Conservation (phyloP, 1,284 basidiomycete genomes). For the Cystobasidium sp. region DNA sequence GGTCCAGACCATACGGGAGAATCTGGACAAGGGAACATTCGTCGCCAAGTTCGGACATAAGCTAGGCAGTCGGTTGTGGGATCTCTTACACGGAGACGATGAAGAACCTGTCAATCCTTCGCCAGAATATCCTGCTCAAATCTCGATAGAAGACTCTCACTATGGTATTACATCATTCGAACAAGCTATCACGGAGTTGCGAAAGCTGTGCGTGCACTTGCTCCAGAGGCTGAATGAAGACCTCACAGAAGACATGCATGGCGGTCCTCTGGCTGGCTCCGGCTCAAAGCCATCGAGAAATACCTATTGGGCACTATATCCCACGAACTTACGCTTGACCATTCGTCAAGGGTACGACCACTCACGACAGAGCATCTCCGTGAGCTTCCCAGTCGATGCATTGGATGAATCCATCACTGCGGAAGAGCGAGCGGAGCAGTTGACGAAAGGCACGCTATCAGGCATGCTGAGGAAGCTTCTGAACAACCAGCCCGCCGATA, state of each 20-base stretch:
- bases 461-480: slow-evolving; percentile 24
- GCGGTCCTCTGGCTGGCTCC: background rate
- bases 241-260: slow-evolving; percentile 25
- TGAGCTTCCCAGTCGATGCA: slow-evolving; percentile 32
- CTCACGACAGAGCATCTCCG: slow-evolving; percentile 26
- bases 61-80: slow-evolving; percentile 53
- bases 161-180: slow-evolving; percentile 39
- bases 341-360: slow-evolving; percentile 36
- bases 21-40: slow-evolving; percentile 47
- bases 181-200: slow-evolving; percentile 45
- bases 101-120: slow-evolving; percentile 54
- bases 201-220: slow-evolving; percentile 48
- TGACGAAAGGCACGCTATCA: slow-evolving; percentile 10
- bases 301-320: slow-evolving; percentile 39
- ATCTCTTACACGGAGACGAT: slow-evolving; percentile 54
- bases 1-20: slow-evolving; percentile 45
- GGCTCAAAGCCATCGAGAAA: background rate
- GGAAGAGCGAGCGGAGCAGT: slow-evolving; percentile 17
- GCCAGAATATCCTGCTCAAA: slow-evolving; percentile 55
- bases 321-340: slow-evolving; percentile 38
- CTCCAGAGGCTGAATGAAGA: slow-evolving; percentile 52
- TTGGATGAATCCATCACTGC: slow-evolving; percentile 11
- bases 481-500: background rate
- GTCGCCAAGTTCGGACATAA: slow-evolving; percentile 50
- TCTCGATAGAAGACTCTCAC: slow-evolving; percentile 57